These are phyloP conservation scores for Calonectria leucothoes DNA, from an alignment of 2,329 filamentous ascomycete species.

Conservation along the genomic window DNA sequence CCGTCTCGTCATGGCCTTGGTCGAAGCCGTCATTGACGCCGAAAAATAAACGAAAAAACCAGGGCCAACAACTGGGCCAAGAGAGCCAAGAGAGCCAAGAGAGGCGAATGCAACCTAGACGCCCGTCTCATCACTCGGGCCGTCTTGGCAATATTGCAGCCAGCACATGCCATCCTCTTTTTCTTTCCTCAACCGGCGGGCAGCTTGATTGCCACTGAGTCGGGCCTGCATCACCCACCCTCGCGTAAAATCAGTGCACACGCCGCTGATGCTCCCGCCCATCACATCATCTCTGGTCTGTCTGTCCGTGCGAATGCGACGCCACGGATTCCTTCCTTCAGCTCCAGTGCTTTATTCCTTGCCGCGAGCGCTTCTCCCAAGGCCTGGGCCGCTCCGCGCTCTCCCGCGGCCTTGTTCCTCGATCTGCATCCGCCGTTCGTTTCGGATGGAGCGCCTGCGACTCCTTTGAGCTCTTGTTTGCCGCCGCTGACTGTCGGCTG, in stretches of 20 bases:
- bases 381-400: conserved; percentile 22
- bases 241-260: not conserved
- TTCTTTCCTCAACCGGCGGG: not conserved
- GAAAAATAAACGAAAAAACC: conserved; percentile 11
- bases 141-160: conserved; percentile 4
- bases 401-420: not conserved
- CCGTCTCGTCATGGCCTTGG: not conserved
- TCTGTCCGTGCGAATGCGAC: not conserved
- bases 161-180: not conserved
- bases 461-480: not conserved
- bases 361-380: not conserved
- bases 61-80: not conserved
- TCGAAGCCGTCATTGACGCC: conserved; percentile 2
- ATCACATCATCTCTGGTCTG: conserved; percentile 4
- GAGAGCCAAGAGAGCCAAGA: not conserved
- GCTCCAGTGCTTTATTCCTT: not conserved
- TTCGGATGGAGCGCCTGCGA: conserved; percentile 1
- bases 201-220: not conserved
- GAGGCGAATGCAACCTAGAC: not conserved
- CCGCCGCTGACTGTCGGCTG: not conserved
- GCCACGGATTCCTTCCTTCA: not conserved
- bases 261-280: conserved; percentile 3
- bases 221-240: not conserved
- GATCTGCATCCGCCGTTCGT: conserved; percentile 4
- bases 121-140: conserved; percentile 1